Base-by-base conservation (phyloP, 495 filamentous ascomycete species). In the Xylaria sp. region DNA sequence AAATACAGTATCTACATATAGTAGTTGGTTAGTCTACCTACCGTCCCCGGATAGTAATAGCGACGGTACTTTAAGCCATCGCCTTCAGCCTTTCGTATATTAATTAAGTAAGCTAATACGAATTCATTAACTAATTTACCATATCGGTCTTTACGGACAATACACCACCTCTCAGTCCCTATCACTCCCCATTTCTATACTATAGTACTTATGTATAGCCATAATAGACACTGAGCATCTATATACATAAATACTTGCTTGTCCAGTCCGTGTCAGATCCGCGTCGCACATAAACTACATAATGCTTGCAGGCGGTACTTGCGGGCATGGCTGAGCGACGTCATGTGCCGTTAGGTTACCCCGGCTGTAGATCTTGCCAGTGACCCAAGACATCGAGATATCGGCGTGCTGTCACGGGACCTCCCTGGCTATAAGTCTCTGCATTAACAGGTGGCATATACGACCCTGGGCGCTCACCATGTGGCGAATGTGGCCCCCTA, bases 361-460 rank as follows among this genome's bases (percentile, higher is more conserved):
- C 57, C 57, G 19, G 57, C 31, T 40, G 57, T 59, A 59, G 57
- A 59, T 37, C 57, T 35, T 59, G 31, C 57, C 31, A 59, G n/a
- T 19, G 17, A 12, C 14, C 53, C 12, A 57, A 33, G 53, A 33
- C 17, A 59, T 40, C 57, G 57, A 37, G 2, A 35, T n/a, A 21
- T 59, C 7, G 6, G 17, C 57, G 19, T 59, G 57, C 52, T 55
- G 52, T 55, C 52, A 55, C 26, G 24, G 26, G 52, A 55, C 31
- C 52, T 31, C 11, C 52, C 50, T 11, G 24, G 24, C 21, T 53
- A 29, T 29, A 26, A 37, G 35, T 3, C 7, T 7, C 7, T 3
- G 7, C 35, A 7, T 3, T 37, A 37, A 26, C n/a, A 9, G 19
- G 9, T 50, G n/a, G n/a, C 19, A 50, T 24, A 52, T 37, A 7